A percentile compares a stretch with the other conserved stretches of the same genome.
These are phyloP conservation scores for Metschnikowia bowlesiae DNA, from an alignment of 805 yeast genomes.

Conservation along the genomic window DNA sequence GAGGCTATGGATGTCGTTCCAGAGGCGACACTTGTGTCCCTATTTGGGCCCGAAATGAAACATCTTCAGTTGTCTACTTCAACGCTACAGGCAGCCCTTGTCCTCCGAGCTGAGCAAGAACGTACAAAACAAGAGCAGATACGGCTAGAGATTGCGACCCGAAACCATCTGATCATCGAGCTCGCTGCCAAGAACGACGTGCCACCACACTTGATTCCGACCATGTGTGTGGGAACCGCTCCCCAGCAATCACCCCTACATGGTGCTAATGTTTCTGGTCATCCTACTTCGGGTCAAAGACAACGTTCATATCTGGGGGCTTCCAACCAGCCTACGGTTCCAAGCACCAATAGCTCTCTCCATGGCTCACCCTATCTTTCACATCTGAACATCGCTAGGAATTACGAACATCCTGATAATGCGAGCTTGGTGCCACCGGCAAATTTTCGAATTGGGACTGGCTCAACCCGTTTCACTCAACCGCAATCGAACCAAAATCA, in stretches of 20 bases:
- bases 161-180: slow-evolving; percentile 58
- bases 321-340: background rate
- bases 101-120: slow-evolving; percentile 68
- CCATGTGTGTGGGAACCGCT: slow-evolving; percentile 43
- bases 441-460: slow-evolving; percentile 33
- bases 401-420: slow-evolving; percentile 20
- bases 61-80: slow-evolving; percentile 56
- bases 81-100: slow-evolving; percentile 54
- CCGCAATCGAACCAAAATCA: slow-evolving; percentile 10
- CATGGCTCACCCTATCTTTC: slow-evolving; percentile 8
- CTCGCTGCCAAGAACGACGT: slow-evolving; percentile 57
- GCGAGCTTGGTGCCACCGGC: slow-evolving; percentile 32
- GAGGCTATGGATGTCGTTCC: slow-evolving; percentile 4
- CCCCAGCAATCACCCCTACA: slow-evolving; percentile 4
- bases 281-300: background rate
- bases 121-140: slow-evolving; percentile 76
- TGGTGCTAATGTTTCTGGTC: background rate
- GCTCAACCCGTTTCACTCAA: slow-evolving; percentile 14
- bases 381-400: slow-evolving; percentile 4
- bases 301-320: slow-evolving; percentile 2
- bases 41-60: slow-evolving; percentile 51
- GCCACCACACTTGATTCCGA: slow-evolving; percentile 61
- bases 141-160: slow-evolving; percentile 56
- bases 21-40: slow-evolving; percentile 22
- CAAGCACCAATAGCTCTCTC: slow-evolving; percentile 2